Evolutionary conservation across 306 rosid genomes (phyloP), one percentile per base, ranked within the genome.

Genomic region (Bauhinia variegata): DNA sequence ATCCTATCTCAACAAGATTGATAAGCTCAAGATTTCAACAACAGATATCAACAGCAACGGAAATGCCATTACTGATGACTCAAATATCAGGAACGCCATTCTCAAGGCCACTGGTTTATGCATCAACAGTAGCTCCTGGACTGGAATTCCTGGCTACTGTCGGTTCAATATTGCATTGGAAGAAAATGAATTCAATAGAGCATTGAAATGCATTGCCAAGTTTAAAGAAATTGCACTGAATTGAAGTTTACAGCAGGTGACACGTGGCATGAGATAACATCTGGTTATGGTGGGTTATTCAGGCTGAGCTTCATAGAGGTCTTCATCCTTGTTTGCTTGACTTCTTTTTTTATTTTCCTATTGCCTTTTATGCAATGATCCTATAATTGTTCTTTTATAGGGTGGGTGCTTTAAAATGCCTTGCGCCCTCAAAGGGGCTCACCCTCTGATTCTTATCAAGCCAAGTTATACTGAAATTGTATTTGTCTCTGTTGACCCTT

Each of bases 141-240:
- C 99, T 28, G 97, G 96, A 65, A 86, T 93, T 72, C 97, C 97
- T 54, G 92, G 97, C 73, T 93, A 83, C 76, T 93, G 99, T 65
- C 86, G 97, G 42, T 86, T 93, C 82, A 86, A 88, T 51, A 76
- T 86, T 63, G 97, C 97, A 4, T 69, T 90, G 62, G 96, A 88
- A 81, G 97, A 93, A 63, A 78, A 65, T 57, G 91, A 88, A 55
- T 93, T 90, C 67, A 75, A 75, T 38, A 80, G 73, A 60, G 99
- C 97, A n/a, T 75, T 93, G 76, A 89, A 85, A 70, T 90, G 96
- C 83, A 77, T 93, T 73, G 28, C n/a, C 17, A 84, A 86, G 39
- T 84, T 90, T 57, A 81, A 76, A 74, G 72, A 72, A 49, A 47
- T 67, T 30, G 73, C 72, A 64, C 58, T 78, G 44, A 63, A 66